Conservation (phyloP, 495 filamentous ascomycete genomes). For the Xylaria nigripes region DNA sequence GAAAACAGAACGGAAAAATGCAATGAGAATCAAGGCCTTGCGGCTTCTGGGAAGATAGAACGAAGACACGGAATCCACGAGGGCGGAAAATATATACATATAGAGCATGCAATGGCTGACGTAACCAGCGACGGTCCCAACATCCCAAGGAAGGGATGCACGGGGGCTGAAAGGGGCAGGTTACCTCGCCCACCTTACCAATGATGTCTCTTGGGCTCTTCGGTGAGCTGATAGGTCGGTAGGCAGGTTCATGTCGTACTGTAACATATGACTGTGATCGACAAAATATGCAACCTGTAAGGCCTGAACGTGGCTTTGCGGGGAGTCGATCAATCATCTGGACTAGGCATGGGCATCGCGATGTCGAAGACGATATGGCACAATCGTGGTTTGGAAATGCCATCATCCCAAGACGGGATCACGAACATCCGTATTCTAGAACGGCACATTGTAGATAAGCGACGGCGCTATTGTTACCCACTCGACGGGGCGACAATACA, state of each 20-base stretch:
- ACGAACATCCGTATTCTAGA: neutral
- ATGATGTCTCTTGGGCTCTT: neutral
- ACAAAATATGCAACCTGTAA: neutral
- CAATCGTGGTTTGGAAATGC: neutral
- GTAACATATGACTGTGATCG: slow-evolving; percentile 2
- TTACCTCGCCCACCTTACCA: slow-evolving; percentile 1
- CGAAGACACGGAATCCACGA: slow-evolving; percentile 3
- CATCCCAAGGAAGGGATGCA: slow-evolving; percentile 15
- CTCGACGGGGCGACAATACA: neutral
- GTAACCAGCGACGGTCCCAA: slow-evolving; percentile 24
- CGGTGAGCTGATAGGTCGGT: slow-evolving; percentile 5
- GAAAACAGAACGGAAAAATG: slow-evolving; percentile 5
- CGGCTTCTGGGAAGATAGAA: neutral
- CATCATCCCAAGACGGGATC: too few species aligned
- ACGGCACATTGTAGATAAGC: neutral
- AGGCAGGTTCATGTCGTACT: slow-evolving; percentile 4
- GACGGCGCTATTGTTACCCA: neutral
- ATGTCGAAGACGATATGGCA: slow-evolving; percentile 4
- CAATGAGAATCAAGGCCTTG: slow-evolving; percentile 1
- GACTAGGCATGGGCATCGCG: slow-evolving; percentile 4
- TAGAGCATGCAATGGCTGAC: slow-evolving; percentile 15
- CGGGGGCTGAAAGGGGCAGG: slow-evolving; percentile 4
- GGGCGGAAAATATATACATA: slow-evolving; percentile 4
- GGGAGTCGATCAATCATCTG: slow-evolving; percentile 3
- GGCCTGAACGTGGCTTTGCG: slow-evolving; percentile 15